Evolutionary conservation across 805 yeast species (phyloP).

Genomic region (Pichia ethanolica): DNA sequence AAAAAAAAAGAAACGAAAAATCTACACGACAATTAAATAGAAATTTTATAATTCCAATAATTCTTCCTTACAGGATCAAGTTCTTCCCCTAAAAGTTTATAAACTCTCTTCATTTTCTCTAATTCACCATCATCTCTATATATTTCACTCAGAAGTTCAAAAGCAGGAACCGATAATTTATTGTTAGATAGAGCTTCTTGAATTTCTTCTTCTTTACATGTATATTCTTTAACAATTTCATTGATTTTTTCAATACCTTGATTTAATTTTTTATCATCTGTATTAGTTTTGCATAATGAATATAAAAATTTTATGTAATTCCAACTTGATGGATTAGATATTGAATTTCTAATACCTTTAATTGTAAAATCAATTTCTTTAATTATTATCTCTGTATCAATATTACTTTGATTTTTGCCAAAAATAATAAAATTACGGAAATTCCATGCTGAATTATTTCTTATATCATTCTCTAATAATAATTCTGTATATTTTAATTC

Average conservation of each 20-base stretch:
- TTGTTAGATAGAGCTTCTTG: background rate
- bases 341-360: conserved; percentile 46
- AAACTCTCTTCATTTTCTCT: conserved; percentile 36
- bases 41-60: conserved; percentile 23
- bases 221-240: conserved; percentile 35
- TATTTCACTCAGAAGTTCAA: conserved; percentile 54
- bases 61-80: conserved; percentile 25
- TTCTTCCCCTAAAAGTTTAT: conserved; percentile 39
- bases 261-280: conserved; percentile 1
- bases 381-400: conserved; percentile 18
- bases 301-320: conserved; percentile 44
- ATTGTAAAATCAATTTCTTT: conserved; percentile 50
- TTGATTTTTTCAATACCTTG: conserved; percentile 22
- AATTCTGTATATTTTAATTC: conserved; percentile 48
- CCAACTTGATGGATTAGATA: conserved; percentile 85
- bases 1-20: too few relatives aligned
- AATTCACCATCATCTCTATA: conserved; percentile 27
- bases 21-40: too few relatives aligned
- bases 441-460: conserved; percentile 92
- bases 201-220: conserved; percentile 10
- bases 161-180: conserved; percentile 48
- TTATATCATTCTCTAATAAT: conserved; percentile 53
- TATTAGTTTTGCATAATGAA: conserved; percentile 35
- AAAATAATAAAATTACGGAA: conserved; percentile 61
- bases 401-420: conserved; percentile 12